phyloP scores from a whole-genome alignment of 179 eudicot species.

The Patellifolia procumbens region DNA sequence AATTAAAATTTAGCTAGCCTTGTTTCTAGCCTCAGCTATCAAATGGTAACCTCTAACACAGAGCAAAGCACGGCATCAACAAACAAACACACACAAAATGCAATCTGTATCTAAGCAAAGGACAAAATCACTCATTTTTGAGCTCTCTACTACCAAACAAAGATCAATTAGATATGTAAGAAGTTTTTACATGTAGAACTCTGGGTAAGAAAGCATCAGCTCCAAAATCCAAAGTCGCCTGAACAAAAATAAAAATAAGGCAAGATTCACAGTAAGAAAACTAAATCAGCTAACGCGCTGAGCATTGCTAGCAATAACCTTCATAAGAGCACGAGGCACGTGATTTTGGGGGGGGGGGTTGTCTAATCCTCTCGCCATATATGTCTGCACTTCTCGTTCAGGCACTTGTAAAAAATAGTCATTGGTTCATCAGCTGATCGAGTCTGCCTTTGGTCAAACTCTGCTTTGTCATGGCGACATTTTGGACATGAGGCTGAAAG shows the following conservation, averaged over 20 bases:
- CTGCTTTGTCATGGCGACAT: conserved; percentile 47
- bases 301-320: not conserved
- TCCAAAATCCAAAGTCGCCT: not conserved
- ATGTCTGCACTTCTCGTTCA: conserved; percentile 39
- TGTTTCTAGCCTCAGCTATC: too few species aligned
- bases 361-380: conserved; percentile 48
- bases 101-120: not conserved
- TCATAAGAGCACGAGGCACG: not conserved
- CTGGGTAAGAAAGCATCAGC: not conserved
- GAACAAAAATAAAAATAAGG: not conserved
- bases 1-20: too few species aligned
- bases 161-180: not conserved
- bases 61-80: not conserved
- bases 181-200: not conserved
- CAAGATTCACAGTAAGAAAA: not conserved
- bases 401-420: conserved; percentile 59
- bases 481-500: conserved; percentile 53
- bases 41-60: too few species aligned
- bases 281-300: not conserved
- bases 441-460: conserved; percentile 46
- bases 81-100: not conserved
- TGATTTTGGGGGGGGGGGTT: not conserved
- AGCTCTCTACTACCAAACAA: not conserved
- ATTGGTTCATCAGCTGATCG: conserved; percentile 75
- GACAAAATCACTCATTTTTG: not conserved